phyloP scores from a whole-genome alignment of 208 protist genomes.

The Wallacemonas sp. region DNA sequence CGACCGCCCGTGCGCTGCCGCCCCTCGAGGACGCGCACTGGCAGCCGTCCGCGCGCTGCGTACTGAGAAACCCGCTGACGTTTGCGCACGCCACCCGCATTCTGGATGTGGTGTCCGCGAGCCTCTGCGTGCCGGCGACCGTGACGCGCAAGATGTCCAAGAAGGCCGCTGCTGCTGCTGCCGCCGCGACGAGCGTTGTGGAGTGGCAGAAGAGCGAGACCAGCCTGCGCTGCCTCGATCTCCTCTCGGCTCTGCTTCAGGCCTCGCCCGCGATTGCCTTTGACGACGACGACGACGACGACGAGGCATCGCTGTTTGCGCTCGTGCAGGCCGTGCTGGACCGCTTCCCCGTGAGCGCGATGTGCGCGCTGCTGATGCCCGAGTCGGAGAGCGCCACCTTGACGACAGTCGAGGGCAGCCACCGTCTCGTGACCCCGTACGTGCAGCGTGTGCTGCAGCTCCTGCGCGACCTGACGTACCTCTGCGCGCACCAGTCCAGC shows the following conservation, averaged over 20 bases:
- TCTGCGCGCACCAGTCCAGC: constrained; percentile 58
- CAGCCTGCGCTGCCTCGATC: constrained; percentile 36
- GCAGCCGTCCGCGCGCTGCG: constrained; percentile 34
- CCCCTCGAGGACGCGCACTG: constrained; percentile 11
- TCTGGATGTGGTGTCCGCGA: constrained; percentile 9
- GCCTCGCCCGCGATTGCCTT: constrained; percentile 49
- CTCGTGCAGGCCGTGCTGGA: constrained; percentile 48
- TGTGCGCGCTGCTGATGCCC: constrained; percentile 45
- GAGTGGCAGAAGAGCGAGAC: constrained; percentile 28
- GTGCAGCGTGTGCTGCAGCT: constrained; percentile 42
- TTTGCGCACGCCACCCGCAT: constrained; percentile 26
- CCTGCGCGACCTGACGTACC: constrained; percentile 41
- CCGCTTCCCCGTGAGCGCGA: constrained; percentile 50
- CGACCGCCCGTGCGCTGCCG: no score
- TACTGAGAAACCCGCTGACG: constrained; percentile 22
- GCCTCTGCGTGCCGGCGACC: not conserved
- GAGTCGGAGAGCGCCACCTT: constrained; percentile 24
- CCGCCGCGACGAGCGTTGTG: not conserved
- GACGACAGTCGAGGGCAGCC: constrained; percentile 25
- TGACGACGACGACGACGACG: constrained; percentile 54
- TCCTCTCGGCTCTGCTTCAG: constrained; percentile 50
- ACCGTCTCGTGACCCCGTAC: constrained; percentile 26
- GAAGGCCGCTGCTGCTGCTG: not conserved
- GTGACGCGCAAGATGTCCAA: not conserved
- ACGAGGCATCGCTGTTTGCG: constrained; percentile 46